A percentile compares a stretch with the other conserved stretches of the same genome.
Conservation (phyloP, 2,329 filamentous ascomycete genomes). For the Sporothrix globosa region DNA sequence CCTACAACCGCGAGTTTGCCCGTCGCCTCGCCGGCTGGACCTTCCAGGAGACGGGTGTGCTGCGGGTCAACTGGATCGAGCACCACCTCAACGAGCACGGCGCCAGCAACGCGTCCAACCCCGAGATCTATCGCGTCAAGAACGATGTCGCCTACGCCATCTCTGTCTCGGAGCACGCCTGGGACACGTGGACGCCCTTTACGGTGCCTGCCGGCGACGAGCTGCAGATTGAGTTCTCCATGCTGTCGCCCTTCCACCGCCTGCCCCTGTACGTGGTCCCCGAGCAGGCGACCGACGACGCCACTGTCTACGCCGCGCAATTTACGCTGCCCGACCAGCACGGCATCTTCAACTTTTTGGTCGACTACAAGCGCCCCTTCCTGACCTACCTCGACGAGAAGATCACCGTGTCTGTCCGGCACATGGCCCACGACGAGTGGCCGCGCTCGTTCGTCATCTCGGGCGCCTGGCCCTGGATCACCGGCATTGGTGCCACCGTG, state of each 20-base stretch:
- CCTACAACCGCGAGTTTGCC: conserved; percentile 82
- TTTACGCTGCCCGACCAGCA: conserved; percentile 95
- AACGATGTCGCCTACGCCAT: conserved; percentile 88
- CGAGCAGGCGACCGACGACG: conserved; percentile 60
- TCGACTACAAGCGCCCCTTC: conserved; percentile 97
- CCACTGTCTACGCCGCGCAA: conserved; percentile 70
- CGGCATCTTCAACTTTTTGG: conserved; percentile 96
- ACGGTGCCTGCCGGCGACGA: conserved; percentile 68
- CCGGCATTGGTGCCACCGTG: conserved; percentile 82
- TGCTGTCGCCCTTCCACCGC: conserved; percentile 97
- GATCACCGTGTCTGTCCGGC: conserved; percentile 88
- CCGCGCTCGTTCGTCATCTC: conserved; percentile 87
- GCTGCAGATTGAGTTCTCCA: conserved; percentile 94
- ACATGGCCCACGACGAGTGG: conserved; percentile 98
- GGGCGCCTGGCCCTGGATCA: conserved; percentile 92
- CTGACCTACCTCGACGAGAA: conserved; percentile 90
- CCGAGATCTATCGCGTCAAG: conserved; percentile 91
- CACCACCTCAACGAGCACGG: conserved; percentile 68
- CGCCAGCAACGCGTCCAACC: conserved; percentile 68
- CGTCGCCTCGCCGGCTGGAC: conserved; percentile 89
- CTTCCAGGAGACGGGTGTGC: conserved; percentile 89
- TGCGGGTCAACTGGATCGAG: conserved; percentile 80
- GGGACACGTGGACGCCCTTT: conserved; percentile 76
- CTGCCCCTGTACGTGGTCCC: conserved; percentile 66
- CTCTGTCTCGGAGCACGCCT: conserved; percentile 81